phyloP scores from a whole-genome alignment of 2,329 filamentous ascomycete genomes.

The Calonectria fujianensis region DNA sequence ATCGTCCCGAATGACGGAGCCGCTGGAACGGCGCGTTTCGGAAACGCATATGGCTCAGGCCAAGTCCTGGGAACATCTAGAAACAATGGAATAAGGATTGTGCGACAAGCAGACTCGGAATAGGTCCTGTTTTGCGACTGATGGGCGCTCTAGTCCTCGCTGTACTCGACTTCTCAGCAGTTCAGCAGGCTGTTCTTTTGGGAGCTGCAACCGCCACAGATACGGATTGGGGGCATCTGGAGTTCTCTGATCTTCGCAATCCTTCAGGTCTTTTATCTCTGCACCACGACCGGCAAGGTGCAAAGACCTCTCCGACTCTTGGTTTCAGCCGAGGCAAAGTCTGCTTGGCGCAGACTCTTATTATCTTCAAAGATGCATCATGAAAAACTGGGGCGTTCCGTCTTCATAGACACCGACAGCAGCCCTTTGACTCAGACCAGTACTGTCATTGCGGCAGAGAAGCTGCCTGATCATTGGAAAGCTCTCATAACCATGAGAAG shows the following conservation, averaged over 20 bases:
- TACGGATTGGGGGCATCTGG: not conserved
- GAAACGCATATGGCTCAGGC: conserved; percentile 22
- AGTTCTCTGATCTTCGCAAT: not conserved
- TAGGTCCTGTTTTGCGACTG: not conserved
- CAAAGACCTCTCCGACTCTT: not conserved
- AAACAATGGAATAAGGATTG: not conserved
- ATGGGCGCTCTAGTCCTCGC: not conserved
- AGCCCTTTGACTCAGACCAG: not conserved
- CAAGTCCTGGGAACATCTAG: conserved; percentile 10
- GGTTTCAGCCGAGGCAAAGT: not conserved
- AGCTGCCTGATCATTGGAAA: not conserved
- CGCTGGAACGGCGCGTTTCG: not conserved
- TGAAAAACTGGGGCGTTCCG: not conserved
- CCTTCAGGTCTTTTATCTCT: not conserved
- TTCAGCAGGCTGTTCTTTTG: not conserved
- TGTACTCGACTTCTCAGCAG: not conserved
- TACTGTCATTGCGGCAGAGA: not conserved
- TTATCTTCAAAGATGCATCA: not conserved
- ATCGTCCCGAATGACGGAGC: not conserved
- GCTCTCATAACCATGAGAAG: not conserved
- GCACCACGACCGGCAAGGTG: not conserved
- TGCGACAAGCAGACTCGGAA: not conserved
- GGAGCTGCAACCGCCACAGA: not conserved
- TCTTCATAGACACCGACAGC: not conserved
- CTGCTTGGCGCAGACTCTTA: not conserved